Evolutionary conservation across 139 green algal species (phyloP).

Genomic region (Closterium sp.): DNA sequence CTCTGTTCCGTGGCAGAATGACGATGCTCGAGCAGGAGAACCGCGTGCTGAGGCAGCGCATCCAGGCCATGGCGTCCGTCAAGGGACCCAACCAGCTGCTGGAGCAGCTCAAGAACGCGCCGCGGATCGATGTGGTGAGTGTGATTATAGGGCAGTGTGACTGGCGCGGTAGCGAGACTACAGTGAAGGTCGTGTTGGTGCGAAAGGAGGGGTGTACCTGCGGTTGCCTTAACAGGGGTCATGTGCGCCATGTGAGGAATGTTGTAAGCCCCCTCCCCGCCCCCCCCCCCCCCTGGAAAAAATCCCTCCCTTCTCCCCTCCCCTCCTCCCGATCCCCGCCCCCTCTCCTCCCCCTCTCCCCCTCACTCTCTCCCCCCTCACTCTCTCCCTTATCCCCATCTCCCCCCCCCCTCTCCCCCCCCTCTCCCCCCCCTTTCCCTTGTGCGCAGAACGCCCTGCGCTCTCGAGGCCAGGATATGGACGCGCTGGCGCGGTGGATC

Average conservation of each 20-base stretch:
- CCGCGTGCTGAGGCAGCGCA: constrained; percentile 1
- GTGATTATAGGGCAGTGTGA: not conserved
- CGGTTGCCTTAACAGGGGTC: too few species aligned
- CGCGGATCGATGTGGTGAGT: not conserved
- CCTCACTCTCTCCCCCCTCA: too few species aligned
- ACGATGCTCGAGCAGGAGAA: constrained; percentile 17
- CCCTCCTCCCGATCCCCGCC: too few species aligned
- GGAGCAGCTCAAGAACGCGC: constrained; percentile 1
- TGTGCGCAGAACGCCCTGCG: not conserved
- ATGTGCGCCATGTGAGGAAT: too few species aligned
- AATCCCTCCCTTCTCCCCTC: too few species aligned
- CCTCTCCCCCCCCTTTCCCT: too few species aligned
- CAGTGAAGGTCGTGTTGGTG: not conserved
- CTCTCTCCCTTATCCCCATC: too few species aligned
- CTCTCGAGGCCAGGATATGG: not conserved
- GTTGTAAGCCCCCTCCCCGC: too few species aligned
- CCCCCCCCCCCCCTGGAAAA: too few species aligned
- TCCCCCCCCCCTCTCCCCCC: too few species aligned
- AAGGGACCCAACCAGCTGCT: not conserved
- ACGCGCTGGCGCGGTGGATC: not conserved
- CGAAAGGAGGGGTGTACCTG: not conserved
- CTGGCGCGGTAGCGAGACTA: not conserved
- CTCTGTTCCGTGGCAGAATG: not conserved
- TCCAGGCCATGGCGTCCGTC: not conserved
- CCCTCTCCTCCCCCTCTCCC: too few species aligned